These are phyloP conservation scores for Plasmopara muralis DNA, from an alignment of 352 stramenopile species.

Conservation along the genomic window DNA sequence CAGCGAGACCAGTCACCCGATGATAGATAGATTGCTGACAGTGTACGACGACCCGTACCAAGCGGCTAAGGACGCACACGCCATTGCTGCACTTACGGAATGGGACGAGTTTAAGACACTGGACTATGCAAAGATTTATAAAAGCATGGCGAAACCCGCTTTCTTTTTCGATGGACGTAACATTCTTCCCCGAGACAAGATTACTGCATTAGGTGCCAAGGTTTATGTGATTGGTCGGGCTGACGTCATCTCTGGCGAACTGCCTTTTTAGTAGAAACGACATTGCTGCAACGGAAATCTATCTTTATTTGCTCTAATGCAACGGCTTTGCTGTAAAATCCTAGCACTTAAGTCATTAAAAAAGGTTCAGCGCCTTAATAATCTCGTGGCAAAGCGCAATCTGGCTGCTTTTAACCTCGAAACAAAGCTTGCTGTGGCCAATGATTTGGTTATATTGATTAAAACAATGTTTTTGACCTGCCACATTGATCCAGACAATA, in stretches of 20 bases:
- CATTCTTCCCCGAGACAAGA: slow-evolving; percentile 90
- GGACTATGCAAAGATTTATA: slow-evolving; percentile 95
- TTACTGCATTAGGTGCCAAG: slow-evolving; percentile 96
- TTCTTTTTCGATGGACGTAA: slow-evolving; percentile 99
- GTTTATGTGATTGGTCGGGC: slow-evolving; percentile 94
- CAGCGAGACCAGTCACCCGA: slow-evolving; percentile 84
- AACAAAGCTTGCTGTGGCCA: no score
- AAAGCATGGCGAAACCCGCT: slow-evolving; percentile 96
- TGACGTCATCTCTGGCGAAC: slow-evolving; percentile 56
- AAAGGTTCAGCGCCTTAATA: no score
- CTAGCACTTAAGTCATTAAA: no score
- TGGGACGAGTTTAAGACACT: slow-evolving; percentile 99
- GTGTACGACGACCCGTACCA: slow-evolving; percentile 86
- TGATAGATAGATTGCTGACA: slow-evolving; percentile 76
- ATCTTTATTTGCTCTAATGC: no score
- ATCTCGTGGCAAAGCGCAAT: no score
- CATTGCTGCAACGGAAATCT: no score
- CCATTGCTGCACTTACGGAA: slow-evolving; percentile 95
- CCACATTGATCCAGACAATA: no score
- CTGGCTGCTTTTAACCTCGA: no score
- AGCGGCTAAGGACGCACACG: slow-evolving; percentile 89
- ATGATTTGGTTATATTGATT: no score
- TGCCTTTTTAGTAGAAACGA: slow-evolving; percentile 36
- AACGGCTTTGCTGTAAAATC: no score
- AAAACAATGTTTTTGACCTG: no score